Evolutionary conservation across 139 green algal species (phyloP).

Genomic region (Edaphochlamys debaryana): DNA sequence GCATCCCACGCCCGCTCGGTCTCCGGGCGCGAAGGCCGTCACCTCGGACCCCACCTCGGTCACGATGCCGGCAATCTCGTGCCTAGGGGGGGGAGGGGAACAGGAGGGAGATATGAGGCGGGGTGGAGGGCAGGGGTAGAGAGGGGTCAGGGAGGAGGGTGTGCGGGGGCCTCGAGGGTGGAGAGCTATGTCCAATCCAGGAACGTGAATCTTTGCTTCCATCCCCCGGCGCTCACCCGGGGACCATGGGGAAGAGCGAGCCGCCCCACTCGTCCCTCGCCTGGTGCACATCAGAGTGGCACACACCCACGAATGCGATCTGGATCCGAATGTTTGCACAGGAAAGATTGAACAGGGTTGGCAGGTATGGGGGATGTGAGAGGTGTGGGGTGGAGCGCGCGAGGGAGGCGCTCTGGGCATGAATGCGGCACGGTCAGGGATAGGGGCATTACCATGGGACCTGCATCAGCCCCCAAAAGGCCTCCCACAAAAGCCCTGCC

Average conservation of each 20-base stretch:
- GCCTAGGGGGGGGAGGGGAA: conserved; percentile 38
- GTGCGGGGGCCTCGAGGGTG: not conserved
- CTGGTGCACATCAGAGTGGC: conserved; percentile 87
- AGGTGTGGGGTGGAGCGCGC: too few species aligned
- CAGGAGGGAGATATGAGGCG: not conserved
- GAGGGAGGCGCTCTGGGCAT: too few species aligned
- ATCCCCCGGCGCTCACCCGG: conserved; percentile 52
- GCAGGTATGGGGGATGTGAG: too few species aligned
- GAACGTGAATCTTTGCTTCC: not conserved
- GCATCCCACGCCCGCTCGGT: conserved; percentile 82
- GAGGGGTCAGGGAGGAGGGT: not conserved
- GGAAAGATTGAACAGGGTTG: too few species aligned
- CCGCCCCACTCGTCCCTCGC: conserved; percentile 73
- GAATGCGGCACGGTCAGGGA: too few species aligned
- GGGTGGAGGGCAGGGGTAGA: too few species aligned
- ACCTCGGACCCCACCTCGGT: conserved; percentile 66
- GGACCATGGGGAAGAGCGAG: conserved; percentile 74
- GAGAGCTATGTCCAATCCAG: not conserved
- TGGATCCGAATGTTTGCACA: conserved; percentile 77
- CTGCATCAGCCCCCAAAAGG: too few species aligned
- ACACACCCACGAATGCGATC: conserved; percentile 76
- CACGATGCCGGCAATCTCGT: conserved; percentile 91
- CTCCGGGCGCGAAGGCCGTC: conserved; percentile 79
- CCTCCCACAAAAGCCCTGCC: too few species aligned
- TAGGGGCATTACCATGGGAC: too few species aligned